Evolutionary conservation across 805 yeast species (phyloP), one percentile per base, ranked within the genome.

Genomic region (Scheffersomyces stipitis): DNA sequence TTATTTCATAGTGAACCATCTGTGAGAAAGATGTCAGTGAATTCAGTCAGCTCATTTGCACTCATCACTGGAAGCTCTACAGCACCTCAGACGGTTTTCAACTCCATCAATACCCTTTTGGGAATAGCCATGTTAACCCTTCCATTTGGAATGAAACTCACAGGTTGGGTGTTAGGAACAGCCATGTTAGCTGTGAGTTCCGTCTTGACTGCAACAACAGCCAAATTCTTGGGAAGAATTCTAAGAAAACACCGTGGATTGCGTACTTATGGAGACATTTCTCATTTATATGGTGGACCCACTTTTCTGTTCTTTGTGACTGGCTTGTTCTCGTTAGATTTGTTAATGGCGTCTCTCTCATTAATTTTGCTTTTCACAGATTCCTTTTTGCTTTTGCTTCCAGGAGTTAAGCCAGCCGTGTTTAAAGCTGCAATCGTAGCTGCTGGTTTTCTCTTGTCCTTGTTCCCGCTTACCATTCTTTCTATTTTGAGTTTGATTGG

Each of bases 261-360:
- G 36, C 80, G 83, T 71, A 85, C 96, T 0, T 89, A 88, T 58
- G 95, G 96, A 0, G 96, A 89, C 63, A 69, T 89, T 33, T 95
- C 95, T 3, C 82, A 78, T 50, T 86, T 87, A n/a, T 85, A 90
- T 0, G 87, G 83, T 54, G 96, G 96, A 1, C 66, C 82, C 3
- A 66, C 66, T 26, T 95, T 91, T 4, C 75, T 95, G 52, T 68
- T 86, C 2, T 57, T 83, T 24, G 83, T 88, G 13, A 85, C 95
- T 1, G 46, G 81, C 10, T 53, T 88, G 10, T 88, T 89, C 54
- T 81, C 91, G 1, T 48, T 86, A 28, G 96, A 89, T 51, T 69
- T 89, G 30, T 48, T 85, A 38, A 96, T 91, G 3, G 82, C 84
- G 30, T 90, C 95, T 13, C 90, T 89, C 8, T 77, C 96, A 0